A percentile compares a stretch with the other conserved stretches of the same genome.
phyloP scores from a whole-genome alignment of 2,329 filamentous ascomycete species.

The Calycina herbarum region DNA sequence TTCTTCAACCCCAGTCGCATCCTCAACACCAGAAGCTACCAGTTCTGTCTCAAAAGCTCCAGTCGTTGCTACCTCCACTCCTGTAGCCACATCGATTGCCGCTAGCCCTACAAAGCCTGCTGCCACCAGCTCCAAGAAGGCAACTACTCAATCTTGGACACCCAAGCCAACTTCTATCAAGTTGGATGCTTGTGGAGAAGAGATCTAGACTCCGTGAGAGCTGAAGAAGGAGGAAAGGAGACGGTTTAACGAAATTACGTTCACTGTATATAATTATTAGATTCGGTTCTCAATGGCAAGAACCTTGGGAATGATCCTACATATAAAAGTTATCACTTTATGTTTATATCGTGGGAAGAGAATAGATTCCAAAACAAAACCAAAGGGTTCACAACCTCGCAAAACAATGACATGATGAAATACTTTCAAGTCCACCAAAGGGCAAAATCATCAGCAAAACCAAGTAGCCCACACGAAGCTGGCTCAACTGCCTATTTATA shows the following conservation, averaged over 20 bases:
- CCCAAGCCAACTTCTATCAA: conserved; percentile 7
- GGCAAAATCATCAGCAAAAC: not conserved
- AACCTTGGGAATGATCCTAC: conserved; percentile 2
- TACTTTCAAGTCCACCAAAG: not conserved
- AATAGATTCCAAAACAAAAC: not conserved
- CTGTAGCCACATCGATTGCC: conserved; percentile 5
- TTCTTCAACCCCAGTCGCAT: conserved; percentile 6
- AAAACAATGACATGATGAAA: not conserved
- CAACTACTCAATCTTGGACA: conserved; percentile 5
- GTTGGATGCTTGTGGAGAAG: conserved; percentile 10
- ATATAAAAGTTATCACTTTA: not conserved
- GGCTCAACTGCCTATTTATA: not conserved
- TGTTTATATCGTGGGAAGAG: not conserved
- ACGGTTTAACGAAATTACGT: conserved; percentile 13
- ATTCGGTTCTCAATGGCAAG: conserved; percentile 13
- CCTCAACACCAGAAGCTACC: not conserved
- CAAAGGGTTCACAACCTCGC: not conserved
- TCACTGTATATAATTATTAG: conserved; percentile 16
- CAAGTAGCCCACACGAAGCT: not conserved
- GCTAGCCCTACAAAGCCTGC: not conserved
- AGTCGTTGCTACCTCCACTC: not conserved
- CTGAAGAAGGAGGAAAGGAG: not conserved
- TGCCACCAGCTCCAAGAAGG: conserved; percentile 3
- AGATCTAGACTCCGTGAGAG: not conserved
- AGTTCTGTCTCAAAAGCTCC: not conserved